Evolutionary conservation across 2,329 filamentous ascomycete genomes (phyloP).

Genomic region (Claviceps sp.): DNA sequence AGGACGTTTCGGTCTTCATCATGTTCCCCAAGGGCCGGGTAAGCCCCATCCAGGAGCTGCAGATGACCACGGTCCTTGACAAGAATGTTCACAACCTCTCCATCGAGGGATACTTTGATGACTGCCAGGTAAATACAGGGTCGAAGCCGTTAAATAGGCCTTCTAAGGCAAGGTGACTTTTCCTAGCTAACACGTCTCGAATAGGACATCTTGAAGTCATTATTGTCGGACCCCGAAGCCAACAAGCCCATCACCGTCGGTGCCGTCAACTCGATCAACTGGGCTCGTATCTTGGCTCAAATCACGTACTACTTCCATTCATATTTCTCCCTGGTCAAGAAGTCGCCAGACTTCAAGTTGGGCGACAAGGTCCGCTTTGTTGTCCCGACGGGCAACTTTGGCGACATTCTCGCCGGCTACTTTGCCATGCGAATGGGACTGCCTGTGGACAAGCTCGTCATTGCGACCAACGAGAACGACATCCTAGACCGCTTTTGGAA

Average conservation of each 20-base stretch:
- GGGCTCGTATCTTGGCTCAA: constrained; percentile 86
- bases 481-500: constrained; percentile 94
- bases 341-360: constrained; percentile 45
- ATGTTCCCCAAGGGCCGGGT: constrained; percentile 84
- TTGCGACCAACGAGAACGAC: constrained; percentile 95
- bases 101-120: constrained; percentile 84
- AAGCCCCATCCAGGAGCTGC: constrained; percentile 82
- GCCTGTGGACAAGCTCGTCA: constrained; percentile 73
- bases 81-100: constrained; percentile 85
- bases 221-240: constrained; percentile 75
- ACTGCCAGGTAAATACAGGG: constrained; percentile 59
- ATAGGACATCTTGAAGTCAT: constrained; percentile 79
- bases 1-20: constrained; percentile 94
- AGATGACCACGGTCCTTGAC: constrained; percentile 92
- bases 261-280: constrained; percentile 96
- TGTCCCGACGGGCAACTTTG: constrained; percentile 92
- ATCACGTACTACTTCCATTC: constrained; percentile 95
- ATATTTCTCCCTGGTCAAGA: constrained; percentile 67
- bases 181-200: neutral
- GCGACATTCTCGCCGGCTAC: constrained; percentile 85
- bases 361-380: constrained; percentile 68
- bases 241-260: constrained; percentile 75
- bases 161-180: too few species aligned
- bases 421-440: constrained; percentile 87
- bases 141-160: too few species aligned